phyloP scores from a whole-genome alignment of 202 grass and related monocot genomes.

The Zizania palustris region DNA sequence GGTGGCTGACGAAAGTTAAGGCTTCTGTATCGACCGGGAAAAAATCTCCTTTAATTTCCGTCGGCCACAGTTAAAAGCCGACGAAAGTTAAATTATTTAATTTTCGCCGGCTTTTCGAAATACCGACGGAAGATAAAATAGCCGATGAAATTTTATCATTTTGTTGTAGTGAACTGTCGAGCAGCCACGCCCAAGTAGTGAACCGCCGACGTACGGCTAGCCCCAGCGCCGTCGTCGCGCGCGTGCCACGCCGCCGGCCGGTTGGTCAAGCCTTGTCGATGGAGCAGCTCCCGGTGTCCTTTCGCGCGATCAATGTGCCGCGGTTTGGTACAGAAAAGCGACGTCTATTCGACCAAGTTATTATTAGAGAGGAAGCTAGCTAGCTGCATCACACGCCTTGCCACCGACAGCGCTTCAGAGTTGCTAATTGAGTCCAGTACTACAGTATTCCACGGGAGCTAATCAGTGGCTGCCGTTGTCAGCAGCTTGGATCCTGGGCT shows the following conservation, averaged over 20 bases:
- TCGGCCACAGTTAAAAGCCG: too few species aligned
- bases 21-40: too few species aligned
- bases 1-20: too few species aligned
- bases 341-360: constrained; percentile 39
- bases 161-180: too few species aligned
- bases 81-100: too few species aligned
- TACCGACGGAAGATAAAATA: too few species aligned
- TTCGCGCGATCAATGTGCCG: constrained; percentile 24
- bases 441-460: not conserved
- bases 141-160: too few species aligned
- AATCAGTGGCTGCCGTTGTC: not conserved
- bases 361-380: constrained; percentile 1
- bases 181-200: not conserved
- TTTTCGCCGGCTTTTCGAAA: too few species aligned
- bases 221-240: not conserved
- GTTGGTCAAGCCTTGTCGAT: constrained; percentile 48
- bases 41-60: too few species aligned
- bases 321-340: constrained; percentile 13
- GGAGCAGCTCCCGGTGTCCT: constrained; percentile 26
- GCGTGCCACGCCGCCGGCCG: not conserved
- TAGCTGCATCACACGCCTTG: not conserved
- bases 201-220: too few species aligned
- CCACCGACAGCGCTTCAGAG: constrained; percentile 42
- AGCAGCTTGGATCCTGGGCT: not conserved
- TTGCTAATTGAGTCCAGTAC: not conserved